phyloP scores from a whole-genome alignment of 2,329 filamentous ascomycete species.

The Beauveria sp. region DNA sequence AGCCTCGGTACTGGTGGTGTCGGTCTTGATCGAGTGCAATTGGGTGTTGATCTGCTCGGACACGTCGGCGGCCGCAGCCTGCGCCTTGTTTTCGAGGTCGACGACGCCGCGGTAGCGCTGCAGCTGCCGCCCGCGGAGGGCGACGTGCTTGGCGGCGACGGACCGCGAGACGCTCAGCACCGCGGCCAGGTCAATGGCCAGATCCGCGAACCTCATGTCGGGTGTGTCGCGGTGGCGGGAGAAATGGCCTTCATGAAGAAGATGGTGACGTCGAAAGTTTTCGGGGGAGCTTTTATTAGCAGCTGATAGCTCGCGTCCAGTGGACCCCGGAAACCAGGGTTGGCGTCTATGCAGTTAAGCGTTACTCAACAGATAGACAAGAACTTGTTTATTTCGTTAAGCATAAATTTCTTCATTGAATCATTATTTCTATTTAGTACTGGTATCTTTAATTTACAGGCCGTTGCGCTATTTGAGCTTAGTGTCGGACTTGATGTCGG shows the following conservation, averaged over 20 bases:
- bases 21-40: background rate
- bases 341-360: slow-evolving; percentile 6
- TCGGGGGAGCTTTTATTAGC: background rate
- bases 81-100: slow-evolving; percentile 23
- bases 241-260: slow-evolving; percentile 11
- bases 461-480: background rate
- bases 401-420: background rate
- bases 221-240: slow-evolving; percentile 18
- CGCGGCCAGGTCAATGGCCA: slow-evolving; percentile 60
- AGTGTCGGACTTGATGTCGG: slow-evolving; percentile 16
- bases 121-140: slow-evolving; percentile 47
- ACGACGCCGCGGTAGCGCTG: slow-evolving; percentile 36
- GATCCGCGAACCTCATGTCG: slow-evolving; percentile 55
- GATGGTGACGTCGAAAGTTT: background rate
- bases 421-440: background rate
- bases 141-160: slow-evolving; percentile 56
- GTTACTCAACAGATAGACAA: background rate
- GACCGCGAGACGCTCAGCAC: slow-evolving; percentile 62
- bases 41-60: background rate
- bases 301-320: background rate
- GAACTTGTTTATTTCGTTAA: background rate
- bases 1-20: background rate
- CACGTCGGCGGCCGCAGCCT: background rate
- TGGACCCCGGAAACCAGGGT: background rate
- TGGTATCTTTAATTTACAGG: background rate